Evolutionary conservation across 345 rosid genomes (phyloP), one percentile per base, ranked within the genome.

Genomic region (Hibiscus tridactylites): DNA sequence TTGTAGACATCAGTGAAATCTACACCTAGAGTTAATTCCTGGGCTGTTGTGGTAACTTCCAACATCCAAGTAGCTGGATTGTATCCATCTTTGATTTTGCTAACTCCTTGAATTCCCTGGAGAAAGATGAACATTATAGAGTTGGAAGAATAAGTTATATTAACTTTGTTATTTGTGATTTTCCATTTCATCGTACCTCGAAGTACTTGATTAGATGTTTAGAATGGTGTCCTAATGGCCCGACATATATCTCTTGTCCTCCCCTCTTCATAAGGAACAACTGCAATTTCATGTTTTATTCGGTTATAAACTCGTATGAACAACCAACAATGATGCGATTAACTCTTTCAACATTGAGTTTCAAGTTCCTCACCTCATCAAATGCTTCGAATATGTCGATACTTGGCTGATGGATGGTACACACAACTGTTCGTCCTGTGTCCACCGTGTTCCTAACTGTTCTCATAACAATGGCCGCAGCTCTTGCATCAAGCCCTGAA

Each of bases 341-440:
- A 29, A n/a, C 12, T 9, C 9, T 21, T 50, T 46, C 35, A 7
- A 7, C 64, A 61, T n/a, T 35, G 2, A 33, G 1, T 60, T n/a
- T 19, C 39, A 3, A 12, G 24, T 13, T 42, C 13, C 71, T 60
- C 64, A 88, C 98, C 93, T 91, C 98, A 76, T 93, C 96, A 42
- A 93, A 93, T 11, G 97, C 87, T 81, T 93, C 98, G 47, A 93
- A 93, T 44, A 93, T 87, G 72, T 93, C 97, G 0, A 93, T 91
- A 72, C 98, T 93, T 3, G 98, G 98, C 73, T 93, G 98, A 82
- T 90, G 97, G 58, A 93, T 93, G 42, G 97, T 93, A 86, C 98
- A 90, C 2, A 93, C 92, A 6, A 93, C 97, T 0, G 98, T 92
- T 83, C 98, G 87, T 60, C 98, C 93, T 0, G 96, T 92, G 78